Base-by-base conservation (phyloP, 805 yeast genomes). In the Candida tammaniensis region DNA sequence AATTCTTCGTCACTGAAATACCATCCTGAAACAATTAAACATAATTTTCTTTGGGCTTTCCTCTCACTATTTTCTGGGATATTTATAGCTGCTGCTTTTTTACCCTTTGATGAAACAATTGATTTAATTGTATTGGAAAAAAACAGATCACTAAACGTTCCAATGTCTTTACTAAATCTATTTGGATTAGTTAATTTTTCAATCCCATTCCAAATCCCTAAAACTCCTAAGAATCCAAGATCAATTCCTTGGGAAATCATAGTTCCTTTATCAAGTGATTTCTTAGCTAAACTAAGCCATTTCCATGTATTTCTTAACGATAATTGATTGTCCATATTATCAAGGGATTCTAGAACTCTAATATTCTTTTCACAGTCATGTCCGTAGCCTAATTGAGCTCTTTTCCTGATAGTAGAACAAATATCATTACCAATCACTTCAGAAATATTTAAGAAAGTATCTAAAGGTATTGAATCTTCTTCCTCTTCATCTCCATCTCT, bases 1-100 rank as follows among this genome's bases (percentile, higher is more conserved):
- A 87, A 71, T 52, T 86, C 95, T 17, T 74, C 64, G 12, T 76
- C 74, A 2, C 87, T 80, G 48, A 86, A 79, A 48, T 86, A 87
- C 94, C 96, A 89, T 2, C 98, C 98, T 22, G 88, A 81, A 11
- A 86, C 86, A 28, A 82, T 77, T 62, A 89, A 64, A 48, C 96
- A 87, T 10, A 89, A 62, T 44, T 78, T 79, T 42, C 98, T 62
- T 51, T 85, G 89, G 2, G 78, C 69, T 39, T 76, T 77, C 29
- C 72, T 68, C 9, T 67, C 70, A 36, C 77, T 71, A 11, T 63
- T 60, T 11, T 70, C 64, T 3, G 67, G 60, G 17, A 72, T 68
- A 24, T 66, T 68, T 18, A 70, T 62, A 4, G 68, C 61, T 0
- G 78, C 70, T 8, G 77, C 59, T 32, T 63, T 62, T 32, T 64